Base-by-base conservation (phyloP, 1,284 basidiomycete genomes). In the Fistulinella cinereoalba region DNA sequence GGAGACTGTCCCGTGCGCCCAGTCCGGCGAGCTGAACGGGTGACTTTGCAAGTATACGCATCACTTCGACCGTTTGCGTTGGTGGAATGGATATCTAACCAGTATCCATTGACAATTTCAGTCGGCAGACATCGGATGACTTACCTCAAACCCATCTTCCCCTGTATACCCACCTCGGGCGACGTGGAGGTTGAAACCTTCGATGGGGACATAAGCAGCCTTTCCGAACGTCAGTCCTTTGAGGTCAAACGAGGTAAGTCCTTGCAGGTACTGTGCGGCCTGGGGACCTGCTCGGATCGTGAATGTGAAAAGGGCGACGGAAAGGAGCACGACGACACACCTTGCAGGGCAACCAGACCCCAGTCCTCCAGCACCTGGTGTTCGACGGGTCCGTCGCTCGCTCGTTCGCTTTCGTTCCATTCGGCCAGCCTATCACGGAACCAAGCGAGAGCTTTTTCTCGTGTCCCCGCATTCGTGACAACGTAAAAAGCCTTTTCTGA, bases 81-180 rank as follows among this genome's bases (percentile, higher is more conserved):
- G 91, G 90, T 1, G 92, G 91, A 38, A 97, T 88, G 3, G 93
- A 97, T 59, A 98, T 93, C 87, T 93, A 59, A 15, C 37, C 8
- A 33, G 16, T 18, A 12, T 16, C 16, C 16, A 7, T n/a, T n/a
- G 15, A 15, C 13, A 32, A 23, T 27, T 27, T 25, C 3, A 44
- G 37, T 23, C 37, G 23, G 37, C 18, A 9, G 4, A 18, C 21
- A 29, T 13, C 36, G 31, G 12, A 28, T 22, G 62, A 19, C 74
- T 53, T 32, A 87, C 90, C 76, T 99, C 96, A 56, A 99, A 98
- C 0, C 96, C 97, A 66, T 99, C 96, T 71, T 99, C 97, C 27
- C 97, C 96, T 0, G 97, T 99, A 71, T 99, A 99, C 4, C 97
- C 96, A 19, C 92, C 92, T n/a, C 96, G 83, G 9, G 94, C 91